Evolutionary conservation across 2,329 filamentous ascomycete species (phyloP), one percentile per base, ranked within the genome.

Genomic region (Ascochyta koolunga): DNA sequence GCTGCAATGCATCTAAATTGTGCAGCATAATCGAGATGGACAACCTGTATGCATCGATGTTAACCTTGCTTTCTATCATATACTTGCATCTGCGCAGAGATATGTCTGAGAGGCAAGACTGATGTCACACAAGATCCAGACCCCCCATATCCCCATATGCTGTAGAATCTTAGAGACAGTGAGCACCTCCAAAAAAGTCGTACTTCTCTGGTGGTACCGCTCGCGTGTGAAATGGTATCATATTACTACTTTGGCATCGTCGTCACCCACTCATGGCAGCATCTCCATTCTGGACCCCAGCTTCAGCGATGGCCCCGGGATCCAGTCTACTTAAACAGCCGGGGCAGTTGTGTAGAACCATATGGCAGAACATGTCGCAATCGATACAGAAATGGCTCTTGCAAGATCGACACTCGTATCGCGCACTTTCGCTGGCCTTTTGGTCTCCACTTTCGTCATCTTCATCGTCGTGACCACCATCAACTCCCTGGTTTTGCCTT

Each of bases 321-420:
- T 69, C 69, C 36, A 68, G 38, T 29, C 62, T 54, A 43, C 79
- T 78, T 66, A 87, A 88, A 73, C 95, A 99, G 0, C 93, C 93
- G 0, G 95, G 93, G 69, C 95, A 99, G 75, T 98, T 98, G 73
- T 99, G 93, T 45, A 96, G 84, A 11, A 96, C 86, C 77, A 97
- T 92, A 72, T 99, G 95, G 21, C 91, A 89, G 77, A 95, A 97
- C 21, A 97, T 86, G 74, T 99, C 95, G 74, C 95, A 99, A 73
- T 99, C 95, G 61, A 99, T 96, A 79, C 95, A 99, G 72, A 98
- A 99, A 76, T 98, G 93, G 55, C 90, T 87, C 3, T 83, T 77
- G 75, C 95, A 99, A n/a, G 88, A 87, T 63, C 89, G 85, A 73
- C 95, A 99, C 54, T 90, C 90, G 72, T 99, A 99, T 45, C 95